Conservation (phyloP, 2,329 filamentous ascomycete species). For the Myriosclerotinia duriaeana region DNA sequence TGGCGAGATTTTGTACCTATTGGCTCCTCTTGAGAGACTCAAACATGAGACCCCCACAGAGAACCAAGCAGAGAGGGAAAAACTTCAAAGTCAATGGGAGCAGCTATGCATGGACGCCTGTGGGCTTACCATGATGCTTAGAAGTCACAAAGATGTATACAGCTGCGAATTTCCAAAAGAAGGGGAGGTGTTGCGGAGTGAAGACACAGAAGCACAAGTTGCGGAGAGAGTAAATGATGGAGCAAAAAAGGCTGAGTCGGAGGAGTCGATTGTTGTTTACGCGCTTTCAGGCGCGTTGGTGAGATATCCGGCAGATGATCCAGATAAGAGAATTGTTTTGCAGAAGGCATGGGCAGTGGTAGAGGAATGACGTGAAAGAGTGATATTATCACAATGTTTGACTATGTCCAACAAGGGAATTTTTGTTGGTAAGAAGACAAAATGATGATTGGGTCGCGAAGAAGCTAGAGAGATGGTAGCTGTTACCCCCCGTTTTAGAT, state of each 20-base stretch:
- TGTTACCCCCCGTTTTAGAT: too few species aligned
- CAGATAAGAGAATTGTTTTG: not conserved
- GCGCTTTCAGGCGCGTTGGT: slow-evolving; percentile 5
- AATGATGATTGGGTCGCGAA: too few species aligned
- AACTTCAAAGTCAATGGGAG: not conserved
- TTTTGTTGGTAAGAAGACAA: too few species aligned
- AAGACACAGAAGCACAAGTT: not conserved
- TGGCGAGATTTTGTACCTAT: too few species aligned
- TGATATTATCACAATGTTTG: too few species aligned
- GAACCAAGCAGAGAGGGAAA: not conserved
- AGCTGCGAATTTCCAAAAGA: not conserved
- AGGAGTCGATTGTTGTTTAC: not conserved
- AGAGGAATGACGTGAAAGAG: not conserved
- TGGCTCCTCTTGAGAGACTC: too few species aligned
- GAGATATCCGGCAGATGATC: not conserved
- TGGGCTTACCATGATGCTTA: not conserved
- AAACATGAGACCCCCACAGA: too few species aligned
- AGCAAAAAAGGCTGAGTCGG: not conserved
- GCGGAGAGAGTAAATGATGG: not conserved
- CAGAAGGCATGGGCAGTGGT: slow-evolving; percentile 3
- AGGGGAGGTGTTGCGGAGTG: not conserved
- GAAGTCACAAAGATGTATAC: slow-evolving; percentile 4
- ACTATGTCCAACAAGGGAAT: too few species aligned
- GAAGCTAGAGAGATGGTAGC: too few species aligned
- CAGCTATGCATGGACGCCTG: not conserved